Evolutionary conservation across 1,284 basidiomycete species (phyloP).

Genomic region (Rhodotorula sp.): DNA sequence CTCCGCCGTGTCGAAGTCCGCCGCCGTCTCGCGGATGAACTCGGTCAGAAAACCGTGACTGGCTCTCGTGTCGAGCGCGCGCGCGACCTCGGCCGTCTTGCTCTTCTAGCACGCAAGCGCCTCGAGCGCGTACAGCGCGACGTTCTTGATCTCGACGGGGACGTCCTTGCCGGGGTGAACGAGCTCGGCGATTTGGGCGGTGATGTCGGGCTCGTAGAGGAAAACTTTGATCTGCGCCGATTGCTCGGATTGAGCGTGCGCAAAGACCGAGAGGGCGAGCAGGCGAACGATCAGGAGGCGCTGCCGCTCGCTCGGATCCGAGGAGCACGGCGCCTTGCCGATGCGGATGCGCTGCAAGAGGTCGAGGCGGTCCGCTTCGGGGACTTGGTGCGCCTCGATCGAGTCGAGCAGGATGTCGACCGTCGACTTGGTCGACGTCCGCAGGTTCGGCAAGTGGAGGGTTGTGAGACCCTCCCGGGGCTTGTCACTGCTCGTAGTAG

Average conservation of each 20-base stretch:
- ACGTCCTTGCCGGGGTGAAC: slow-evolving; percentile 69
- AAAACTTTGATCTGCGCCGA: slow-evolving; percentile 79
- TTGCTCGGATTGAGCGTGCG: slow-evolving; percentile 63
- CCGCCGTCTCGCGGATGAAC: slow-evolving; percentile 72
- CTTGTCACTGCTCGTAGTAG: slow-evolving; percentile 24
- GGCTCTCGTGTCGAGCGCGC: slow-evolving; percentile 88
- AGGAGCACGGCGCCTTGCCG: slow-evolving; percentile 60
- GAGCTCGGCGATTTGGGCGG: slow-evolving; percentile 82
- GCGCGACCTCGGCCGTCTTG: slow-evolving; percentile 81
- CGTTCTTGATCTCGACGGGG: slow-evolving; percentile 69
- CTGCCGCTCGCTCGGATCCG: slow-evolving; percentile 56
- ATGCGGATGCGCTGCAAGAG: slow-evolving; percentile 82
- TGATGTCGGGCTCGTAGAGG: slow-evolving; percentile 88
- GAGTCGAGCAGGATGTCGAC: slow-evolving; percentile 68
- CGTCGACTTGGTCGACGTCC: too few species aligned
- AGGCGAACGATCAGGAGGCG: slow-evolving; percentile 79
- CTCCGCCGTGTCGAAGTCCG: slow-evolving; percentile 57
- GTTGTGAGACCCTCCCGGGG: slow-evolving; percentile 48
- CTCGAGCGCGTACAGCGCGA: slow-evolving; percentile 83
- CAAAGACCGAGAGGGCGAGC: slow-evolving; percentile 79
- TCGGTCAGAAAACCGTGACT: slow-evolving; percentile 94
- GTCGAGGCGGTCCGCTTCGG: slow-evolving; percentile 82
- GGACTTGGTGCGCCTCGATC: slow-evolving; percentile 69
- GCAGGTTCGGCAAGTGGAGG: slow-evolving; percentile 48
- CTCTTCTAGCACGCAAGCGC: slow-evolving; percentile 79